Evolutionary conservation across 257 asterid species (phyloP).

Genomic region (Craterostigma plantagineum): DNA sequence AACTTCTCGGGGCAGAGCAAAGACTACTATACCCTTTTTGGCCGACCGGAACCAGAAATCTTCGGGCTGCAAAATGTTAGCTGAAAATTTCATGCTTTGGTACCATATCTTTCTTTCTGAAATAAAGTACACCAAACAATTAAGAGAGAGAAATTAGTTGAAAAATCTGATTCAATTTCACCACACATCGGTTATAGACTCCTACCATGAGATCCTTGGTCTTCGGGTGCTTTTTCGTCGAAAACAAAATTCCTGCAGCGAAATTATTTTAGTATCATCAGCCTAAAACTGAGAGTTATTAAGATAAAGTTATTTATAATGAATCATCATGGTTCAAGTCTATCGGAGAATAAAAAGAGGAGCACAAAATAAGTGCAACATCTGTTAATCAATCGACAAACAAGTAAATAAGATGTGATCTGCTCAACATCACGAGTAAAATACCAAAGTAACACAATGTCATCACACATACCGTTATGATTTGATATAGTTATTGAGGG

Average conservation of each 20-base stretch:
- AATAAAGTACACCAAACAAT: too few species aligned
- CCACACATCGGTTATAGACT: constrained; percentile 7
- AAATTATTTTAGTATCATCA: constrained; percentile 8
- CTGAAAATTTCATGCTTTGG: background rate
- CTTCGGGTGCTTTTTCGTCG: constrained; percentile 77
- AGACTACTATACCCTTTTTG: constrained; percentile 72
- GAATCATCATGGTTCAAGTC: too few species aligned
- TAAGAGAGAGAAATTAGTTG: too few species aligned
- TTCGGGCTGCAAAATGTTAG: constrained; percentile 50
- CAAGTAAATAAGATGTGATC: too few species aligned
- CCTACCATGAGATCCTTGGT: constrained; percentile 91
- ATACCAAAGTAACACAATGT: constrained; percentile 6
- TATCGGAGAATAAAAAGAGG: too few species aligned
- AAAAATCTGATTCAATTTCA: too few species aligned
- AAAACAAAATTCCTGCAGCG: constrained; percentile 55
- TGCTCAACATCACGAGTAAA: background rate
- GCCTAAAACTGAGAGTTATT: constrained; percentile 9
- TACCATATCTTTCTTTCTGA: background rate
- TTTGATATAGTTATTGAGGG: constrained; percentile 82
- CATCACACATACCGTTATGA: constrained; percentile 65
- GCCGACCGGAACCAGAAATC: constrained; percentile 89
- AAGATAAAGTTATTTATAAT: background rate
- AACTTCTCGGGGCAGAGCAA: constrained; percentile 93
- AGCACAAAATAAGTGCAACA: too few species aligned
- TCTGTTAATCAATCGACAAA: too few species aligned